Percentiles rank a stretch among this genome's conserved stretches.
Evolutionary conservation across 75 land plant species (phyloP).

Genomic region (Gnetum montanum): DNA sequence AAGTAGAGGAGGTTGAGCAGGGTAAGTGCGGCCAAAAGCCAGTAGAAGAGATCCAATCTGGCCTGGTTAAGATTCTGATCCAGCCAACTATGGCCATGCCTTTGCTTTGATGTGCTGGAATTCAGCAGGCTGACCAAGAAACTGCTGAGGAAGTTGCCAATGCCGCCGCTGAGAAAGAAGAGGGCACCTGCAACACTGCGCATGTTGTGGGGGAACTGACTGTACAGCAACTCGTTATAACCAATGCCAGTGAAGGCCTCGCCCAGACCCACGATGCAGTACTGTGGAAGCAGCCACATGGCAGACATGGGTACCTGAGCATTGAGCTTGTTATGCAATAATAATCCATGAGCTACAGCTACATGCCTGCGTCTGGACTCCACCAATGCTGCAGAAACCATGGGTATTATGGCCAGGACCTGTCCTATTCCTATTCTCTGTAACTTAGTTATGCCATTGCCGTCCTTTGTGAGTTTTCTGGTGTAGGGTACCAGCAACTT

Average conservation of each 20-base stretch:
- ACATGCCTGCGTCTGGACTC: background rate
- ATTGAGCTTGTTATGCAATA: background rate
- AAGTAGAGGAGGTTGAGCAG: background rate
- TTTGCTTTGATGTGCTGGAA: background rate
- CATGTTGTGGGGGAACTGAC: slow-evolving; percentile 8
- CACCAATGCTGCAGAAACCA: background rate
- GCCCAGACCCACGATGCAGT: slow-evolving; percentile 4
- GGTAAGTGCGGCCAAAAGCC: slow-evolving; percentile 3
- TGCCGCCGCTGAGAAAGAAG: slow-evolving; percentile 8
- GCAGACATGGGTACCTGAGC: slow-evolving; percentile 11
- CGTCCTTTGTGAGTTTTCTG: background rate
- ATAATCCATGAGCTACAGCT: background rate
- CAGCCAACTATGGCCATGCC: slow-evolving; percentile 7
- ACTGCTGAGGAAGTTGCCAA: slow-evolving; percentile 8
- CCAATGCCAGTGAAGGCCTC: slow-evolving; percentile 8
- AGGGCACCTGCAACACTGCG: slow-evolving; percentile 16
- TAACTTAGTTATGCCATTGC: background rate
- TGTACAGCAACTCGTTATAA: slow-evolving; percentile 16
- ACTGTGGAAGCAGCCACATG: slow-evolving; percentile 13
- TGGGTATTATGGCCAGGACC: background rate
- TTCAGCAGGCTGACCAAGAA: background rate
- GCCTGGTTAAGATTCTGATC: slow-evolving; percentile 9
- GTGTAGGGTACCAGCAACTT: background rate
- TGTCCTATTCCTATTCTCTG: slow-evolving; percentile 3
- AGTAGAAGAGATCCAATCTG: background rate